Base-by-base conservation (phyloP, 1,284 basidiomycete genomes). In the Tranzscheliella williamsii region DNA sequence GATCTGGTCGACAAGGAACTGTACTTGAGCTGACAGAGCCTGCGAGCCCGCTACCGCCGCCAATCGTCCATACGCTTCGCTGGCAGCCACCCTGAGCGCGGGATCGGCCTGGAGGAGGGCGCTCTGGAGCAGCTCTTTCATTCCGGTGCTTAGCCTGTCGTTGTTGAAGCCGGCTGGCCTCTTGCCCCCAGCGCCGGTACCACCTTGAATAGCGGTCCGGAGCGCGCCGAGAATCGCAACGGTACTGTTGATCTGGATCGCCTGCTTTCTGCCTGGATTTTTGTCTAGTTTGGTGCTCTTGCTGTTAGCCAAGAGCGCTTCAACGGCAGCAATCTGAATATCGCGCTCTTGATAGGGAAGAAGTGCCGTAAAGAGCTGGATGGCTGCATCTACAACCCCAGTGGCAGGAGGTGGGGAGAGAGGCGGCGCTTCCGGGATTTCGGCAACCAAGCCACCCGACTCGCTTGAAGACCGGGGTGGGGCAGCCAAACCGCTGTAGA, bases 1-100 rank as follows among this genome's bases (percentile, higher is more conserved):
- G n/a, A 98, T 89, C 72, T 93, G 89, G 68, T 96, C 90, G 5
- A 98, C 91, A 9, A 96, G 83, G 68, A 86, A 87, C 75, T 96
- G 96, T 57, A 93, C 88, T 78, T 95, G 90, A 23, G 83, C 84
- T 0, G 90, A 89, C 43, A 97, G 82, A 80, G 93, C 94, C 32
- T 84, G 85, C 6, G 87, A 91, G 15, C 88, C 91, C 0, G 89
- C 90, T 12, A 95, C 81, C 50, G 86, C 87, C 2, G 90, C 88
- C 2, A 98, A 80, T 20, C 90, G 85, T 15, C 95, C 95, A 63
- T 97, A 86, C 0, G 89, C 86, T 78, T 96, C 92, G 58, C 90
- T 92, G n/a, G 88, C 86, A 0, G 87, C 85, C 17, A 83, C 83
- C 1, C 94, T 85, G 18, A 97, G 81, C 15, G 87, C 82, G 2